These are phyloP conservation scores for Fusarium sp. DNA, from an alignment of 2,329 filamentous ascomycete species.

Conservation along the genomic window DNA sequence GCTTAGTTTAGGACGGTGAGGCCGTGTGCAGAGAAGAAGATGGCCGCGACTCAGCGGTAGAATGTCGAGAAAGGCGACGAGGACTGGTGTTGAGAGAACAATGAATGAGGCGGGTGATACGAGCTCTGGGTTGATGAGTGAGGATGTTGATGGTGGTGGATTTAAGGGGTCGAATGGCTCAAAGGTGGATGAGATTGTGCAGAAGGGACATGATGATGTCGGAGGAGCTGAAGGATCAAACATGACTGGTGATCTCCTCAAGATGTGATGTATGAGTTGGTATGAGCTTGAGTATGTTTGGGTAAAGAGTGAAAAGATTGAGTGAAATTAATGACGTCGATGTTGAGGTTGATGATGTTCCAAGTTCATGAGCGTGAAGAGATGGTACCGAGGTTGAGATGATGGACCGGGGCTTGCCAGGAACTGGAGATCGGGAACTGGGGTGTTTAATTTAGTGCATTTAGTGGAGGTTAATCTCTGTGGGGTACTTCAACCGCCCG, in stretches of 20 bases:
- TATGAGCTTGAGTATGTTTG: neutral
- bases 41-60: conserved; percentile 87
- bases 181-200: conserved; percentile 64
- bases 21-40: conserved; percentile 80
- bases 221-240: conserved; percentile 52
- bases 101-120: conserved; percentile 64
- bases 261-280: neutral
- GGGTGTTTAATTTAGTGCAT: conserved; percentile 17
- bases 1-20: conserved; percentile 80
- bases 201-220: conserved; percentile 66
- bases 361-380: conserved; percentile 22
- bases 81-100: conserved; percentile 78
- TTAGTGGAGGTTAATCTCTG: conserved; percentile 21
- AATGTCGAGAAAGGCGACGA: conserved; percentile 93
- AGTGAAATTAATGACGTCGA: neutral
- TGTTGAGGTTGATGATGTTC: conserved; percentile 4
- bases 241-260: conserved; percentile 14
- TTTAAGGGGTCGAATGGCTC: conserved; percentile 55
- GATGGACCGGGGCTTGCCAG: conserved; percentile 17
- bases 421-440: conserved; percentile 22
- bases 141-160: conserved; percentile 53
- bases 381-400: conserved; percentile 29
- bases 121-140: conserved; percentile 44
- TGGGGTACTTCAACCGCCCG: conserved; percentile 30
- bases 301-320: neutral